Base-by-base conservation (phyloP, 352 stramenopile species). In the Globisporangium nagaii region DNA sequence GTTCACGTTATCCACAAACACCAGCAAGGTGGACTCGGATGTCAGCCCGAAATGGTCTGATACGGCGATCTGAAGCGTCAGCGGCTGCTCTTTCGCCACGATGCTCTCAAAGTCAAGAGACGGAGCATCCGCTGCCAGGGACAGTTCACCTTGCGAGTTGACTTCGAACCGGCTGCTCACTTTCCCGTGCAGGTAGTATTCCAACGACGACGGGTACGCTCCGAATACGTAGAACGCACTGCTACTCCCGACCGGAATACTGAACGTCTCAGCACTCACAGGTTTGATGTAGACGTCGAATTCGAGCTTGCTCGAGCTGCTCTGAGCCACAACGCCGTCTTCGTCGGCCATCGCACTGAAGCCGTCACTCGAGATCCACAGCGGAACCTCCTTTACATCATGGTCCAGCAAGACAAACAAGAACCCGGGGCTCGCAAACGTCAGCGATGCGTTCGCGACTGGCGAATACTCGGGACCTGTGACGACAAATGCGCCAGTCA, bases 1-100 rank as follows among this genome's bases (percentile, higher is more conserved):
- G 40, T 84, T 87, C 0, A 72, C 71, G 39, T 87, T 51, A 12
- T 84, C 69, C n/a, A 87, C 50, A 47, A 71, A 68, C 2, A 84
- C 51, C 1, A 40, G 65, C 25, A 87, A 7, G 0, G 31, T 47
- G 0, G 65, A 61, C 24, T 87, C 73, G 28, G 60, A 64, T 24
- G 64, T 66, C 13, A 82, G 55, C 5, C 73, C 69, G 12, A 48
- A 40, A 34, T 43, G 69, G 27, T 87, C 76, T 0, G 68, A 68
- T 7, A 73, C 64, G 25, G 53, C 66, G 22, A 84, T 52, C 25
- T 37, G 22, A 20, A 74, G n/a, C 6, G 65, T 54, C 24, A 70
- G 37, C 0, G 65, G 62, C 24, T 73, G 65, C 1, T 61, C 51
- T 4, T 24, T 11, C 4, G 51, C 13, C 13, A 44, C 30, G 10